A percentile compares a stretch with the other conserved stretches of the same genome.
Conservation (phyloP, 2,329 filamentous ascomycete species). For the Arthroderma uncinatum region DNA sequence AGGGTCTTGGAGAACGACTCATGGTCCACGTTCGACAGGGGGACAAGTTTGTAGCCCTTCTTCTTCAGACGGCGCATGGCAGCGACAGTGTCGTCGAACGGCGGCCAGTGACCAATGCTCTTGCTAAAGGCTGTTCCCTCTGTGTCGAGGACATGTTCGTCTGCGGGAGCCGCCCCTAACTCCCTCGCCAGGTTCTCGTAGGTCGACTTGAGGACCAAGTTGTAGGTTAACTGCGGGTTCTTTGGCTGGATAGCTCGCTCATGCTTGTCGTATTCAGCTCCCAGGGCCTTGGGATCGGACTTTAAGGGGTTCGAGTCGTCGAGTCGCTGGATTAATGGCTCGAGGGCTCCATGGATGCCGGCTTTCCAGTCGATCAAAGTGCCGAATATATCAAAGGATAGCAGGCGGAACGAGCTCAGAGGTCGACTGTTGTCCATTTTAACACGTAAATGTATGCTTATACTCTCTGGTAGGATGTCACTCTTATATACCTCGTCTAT, state of each 20-base stretch:
- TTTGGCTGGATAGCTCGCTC: conserved; percentile 41
- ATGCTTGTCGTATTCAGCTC: conserved; percentile 37
- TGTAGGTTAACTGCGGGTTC: conserved; percentile 50
- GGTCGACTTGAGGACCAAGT: conserved; percentile 44
- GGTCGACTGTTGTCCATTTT: conserved; percentile 6
- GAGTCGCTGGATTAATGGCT: conserved; percentile 33
- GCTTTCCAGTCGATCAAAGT: conserved; percentile 69
- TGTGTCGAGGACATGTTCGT: conserved; percentile 10
- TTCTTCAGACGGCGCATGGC: conserved; percentile 41
- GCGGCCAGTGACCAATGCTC: conserved; percentile 42
- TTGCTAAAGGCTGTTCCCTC: conserved; percentile 40
- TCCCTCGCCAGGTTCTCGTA: conserved; percentile 28
- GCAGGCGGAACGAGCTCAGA: conserved; percentile 36
- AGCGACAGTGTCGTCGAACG: conserved; percentile 46
- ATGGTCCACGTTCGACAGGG: conserved; percentile 48
- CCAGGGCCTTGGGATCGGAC: conserved; percentile 32
- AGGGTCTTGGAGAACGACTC: conserved; percentile 41
- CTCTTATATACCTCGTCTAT: neutral
- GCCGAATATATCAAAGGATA: conserved; percentile 70
- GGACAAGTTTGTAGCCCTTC: conserved; percentile 43
- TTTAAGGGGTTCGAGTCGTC: conserved; percentile 29
- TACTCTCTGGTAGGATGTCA: neutral
- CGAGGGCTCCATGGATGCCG: conserved; percentile 49
- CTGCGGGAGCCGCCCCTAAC: conserved; percentile 18
- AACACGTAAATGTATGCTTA: neutral